A percentile compares a stretch with the other conserved stretches of the same genome.
These are phyloP conservation scores for Elymus sibiricus DNA, from an alignment of 176 grass and related monocot species.

Conservation along the genomic window DNA sequence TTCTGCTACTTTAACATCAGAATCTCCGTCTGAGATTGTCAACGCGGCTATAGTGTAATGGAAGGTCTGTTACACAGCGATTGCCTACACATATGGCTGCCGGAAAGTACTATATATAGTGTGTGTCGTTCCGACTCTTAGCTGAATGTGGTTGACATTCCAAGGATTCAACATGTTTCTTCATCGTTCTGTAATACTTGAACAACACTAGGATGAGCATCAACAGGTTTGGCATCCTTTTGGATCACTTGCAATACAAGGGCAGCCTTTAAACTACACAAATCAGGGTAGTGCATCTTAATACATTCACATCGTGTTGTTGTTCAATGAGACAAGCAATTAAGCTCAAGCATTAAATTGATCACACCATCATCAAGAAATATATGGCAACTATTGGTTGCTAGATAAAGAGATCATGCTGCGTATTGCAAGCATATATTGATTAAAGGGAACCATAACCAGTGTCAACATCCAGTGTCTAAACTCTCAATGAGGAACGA, in stretches of 20 bases:
- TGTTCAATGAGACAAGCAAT: neutral
- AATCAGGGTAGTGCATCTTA: neutral
- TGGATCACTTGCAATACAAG: constrained; percentile 33
- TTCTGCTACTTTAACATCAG: constrained; percentile 44
- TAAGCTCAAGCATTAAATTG: neutral
- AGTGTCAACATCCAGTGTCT: no score
- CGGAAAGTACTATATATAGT: constrained; percentile 36
- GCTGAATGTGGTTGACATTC: constrained; percentile 21
- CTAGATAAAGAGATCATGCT: no score
- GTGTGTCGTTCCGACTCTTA: neutral
- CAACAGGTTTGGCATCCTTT: constrained; percentile 18
- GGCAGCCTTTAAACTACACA: constrained; percentile 14
- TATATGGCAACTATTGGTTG: neutral
- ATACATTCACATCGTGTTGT: neutral
- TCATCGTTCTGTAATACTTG: constrained; percentile 6
- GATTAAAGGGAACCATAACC: no score
- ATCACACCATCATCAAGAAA: neutral
- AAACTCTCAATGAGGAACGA: no score
- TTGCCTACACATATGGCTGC: constrained; percentile 42
- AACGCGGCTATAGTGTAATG: constrained; percentile 66
- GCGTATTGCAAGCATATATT: no score
- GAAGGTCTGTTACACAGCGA: constrained; percentile 58
- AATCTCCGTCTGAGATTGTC: constrained; percentile 50
- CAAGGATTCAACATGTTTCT: constrained; percentile 6
- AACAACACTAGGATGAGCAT: constrained; percentile 24